Evolutionary conservation across 495 filamentous ascomycete species (phyloP).

Genomic region (Tuber aestivum): DNA sequence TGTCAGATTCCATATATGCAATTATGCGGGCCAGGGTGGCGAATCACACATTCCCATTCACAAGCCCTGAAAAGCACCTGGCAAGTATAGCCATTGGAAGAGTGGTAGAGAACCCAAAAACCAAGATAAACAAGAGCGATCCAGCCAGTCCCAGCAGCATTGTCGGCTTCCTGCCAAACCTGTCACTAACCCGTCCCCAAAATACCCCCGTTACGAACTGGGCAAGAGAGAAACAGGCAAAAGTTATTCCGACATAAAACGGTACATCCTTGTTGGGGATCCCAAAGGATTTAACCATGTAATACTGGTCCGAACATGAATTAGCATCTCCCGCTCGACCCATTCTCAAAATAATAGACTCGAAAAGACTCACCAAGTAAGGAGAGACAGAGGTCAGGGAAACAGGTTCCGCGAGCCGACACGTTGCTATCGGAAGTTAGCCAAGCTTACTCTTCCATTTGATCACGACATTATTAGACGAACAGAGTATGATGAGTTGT

Average conservation of each 20-base stretch:
- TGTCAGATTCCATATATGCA: constrained; percentile 1
- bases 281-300: constrained; percentile 49
- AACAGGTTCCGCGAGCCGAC: constrained; percentile 79
- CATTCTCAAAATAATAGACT: constrained; percentile 56
- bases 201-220: constrained; percentile 79
- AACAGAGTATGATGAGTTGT: constrained; percentile 27
- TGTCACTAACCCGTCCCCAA: constrained; percentile 79
- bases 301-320: constrained; percentile 45
- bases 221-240: constrained; percentile 75
- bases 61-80: constrained; percentile 65
- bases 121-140: constrained; percentile 71
- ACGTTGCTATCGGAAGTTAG: constrained; percentile 52
- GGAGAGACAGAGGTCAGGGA: constrained; percentile 80
- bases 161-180: constrained; percentile 79
- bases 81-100: constrained; percentile 74
- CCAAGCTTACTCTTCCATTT: background rate
- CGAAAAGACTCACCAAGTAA: constrained; percentile 86
- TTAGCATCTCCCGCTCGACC: constrained; percentile 46
- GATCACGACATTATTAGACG: constrained; percentile 2
- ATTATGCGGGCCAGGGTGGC: background rate
- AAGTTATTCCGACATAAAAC: constrained; percentile 82
- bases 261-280: constrained; percentile 64
- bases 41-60: constrained; percentile 66
- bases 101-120: constrained; percentile 76
- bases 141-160: constrained; percentile 72